A percentile compares a stretch with the other conserved stretches of the same genome.
Evolutionary conservation across 257 asterid genomes (phyloP).

Genomic region (Solanum corneliomulleri): DNA sequence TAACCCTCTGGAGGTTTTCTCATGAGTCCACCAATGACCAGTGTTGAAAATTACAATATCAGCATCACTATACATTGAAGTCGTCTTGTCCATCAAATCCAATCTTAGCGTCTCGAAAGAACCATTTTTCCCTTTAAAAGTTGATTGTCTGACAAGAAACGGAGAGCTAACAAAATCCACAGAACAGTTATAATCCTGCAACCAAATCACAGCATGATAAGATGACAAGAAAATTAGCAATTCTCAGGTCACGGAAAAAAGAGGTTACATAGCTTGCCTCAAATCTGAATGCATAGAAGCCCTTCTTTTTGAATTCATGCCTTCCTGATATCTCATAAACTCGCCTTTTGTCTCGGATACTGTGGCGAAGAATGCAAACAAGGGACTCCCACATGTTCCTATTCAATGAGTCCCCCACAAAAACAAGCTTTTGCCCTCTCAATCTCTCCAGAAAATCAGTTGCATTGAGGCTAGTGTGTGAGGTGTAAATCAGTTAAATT

Average conservation of each 20-base stretch:
- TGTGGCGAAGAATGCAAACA: slow-evolving; percentile 75
- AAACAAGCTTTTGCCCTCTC: slow-evolving; percentile 63
- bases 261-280: slow-evolving; percentile 43
- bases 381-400: slow-evolving; percentile 99
- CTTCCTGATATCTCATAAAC: slow-evolving; percentile 84
- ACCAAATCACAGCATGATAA: not conserved
- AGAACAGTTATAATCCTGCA: slow-evolving; percentile 79
- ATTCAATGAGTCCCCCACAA: slow-evolving; percentile 87
- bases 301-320: slow-evolving; percentile 84
- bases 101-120: slow-evolving; percentile 68
- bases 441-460: slow-evolving; percentile 85
- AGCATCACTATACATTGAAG: slow-evolving; percentile 83
- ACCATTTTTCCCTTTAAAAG: slow-evolving; percentile 43
- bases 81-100: slow-evolving; percentile 72
- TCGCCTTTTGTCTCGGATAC: slow-evolving; percentile 46
- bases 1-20: slow-evolving; percentile 89
- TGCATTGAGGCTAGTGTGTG: slow-evolving; percentile 44
- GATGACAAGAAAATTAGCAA: not conserved
- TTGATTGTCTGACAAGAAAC: slow-evolving; percentile 67
- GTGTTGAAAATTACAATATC: slow-evolving; percentile 80
- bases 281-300: slow-evolving; percentile 79
- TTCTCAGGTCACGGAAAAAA: not conserved
- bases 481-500: slow-evolving; percentile 1
- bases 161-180: slow-evolving; percentile 87
- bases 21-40: slow-evolving; percentile 99